Base-by-base conservation (phyloP, 306 rosid species). In the Castanea mollissima region DNA sequence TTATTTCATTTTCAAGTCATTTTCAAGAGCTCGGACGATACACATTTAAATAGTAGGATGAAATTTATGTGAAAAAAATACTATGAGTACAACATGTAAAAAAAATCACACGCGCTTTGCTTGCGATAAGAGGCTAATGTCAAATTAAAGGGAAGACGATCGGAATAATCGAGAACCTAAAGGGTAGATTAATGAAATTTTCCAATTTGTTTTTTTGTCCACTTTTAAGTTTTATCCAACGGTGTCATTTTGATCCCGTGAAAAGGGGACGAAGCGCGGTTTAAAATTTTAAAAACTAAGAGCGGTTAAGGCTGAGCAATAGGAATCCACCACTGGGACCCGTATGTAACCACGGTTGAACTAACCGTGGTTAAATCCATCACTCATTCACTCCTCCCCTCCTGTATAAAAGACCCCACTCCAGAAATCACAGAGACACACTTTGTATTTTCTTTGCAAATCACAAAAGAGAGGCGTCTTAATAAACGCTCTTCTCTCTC, bases 401-500 rank as follows among this genome's bases (percentile, higher is more conserved):
- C 41, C 74, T 44, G 5, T 49, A 74, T 68, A 81, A 82, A 71
- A 82, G 19, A 0, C 57, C 72, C 67, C 55, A 23, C 5, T 46
- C 25, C 5, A 6, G 44, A 21, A 11, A 19, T 9, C 31, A 3
- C 41, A 4, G 21, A 27, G 68, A 29, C 75, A 6, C 51, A 21
- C 29, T 12, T 12, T 10, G 1, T 0, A 12, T 13, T 10, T 49
- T 49, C 14, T 13, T 46, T 49, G 14, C 16, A 49, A 13, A 2
- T 16, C 29, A 31, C 74, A 69, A 19, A 31, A 29, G 75, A 46
- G 85, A 68, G 86, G 87, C 87, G 90, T 89, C 92, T 89, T 89
- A 49, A 85, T 89, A 89, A 87, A 89, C 90, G 89, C 87, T 54
- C 49, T 52, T 76, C 81, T 80, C 82, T 75, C 55, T 4, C 1